Evolutionary conservation across 2,329 filamentous ascomycete genomes (phyloP).

Genomic region (Daldinia sp.): DNA sequence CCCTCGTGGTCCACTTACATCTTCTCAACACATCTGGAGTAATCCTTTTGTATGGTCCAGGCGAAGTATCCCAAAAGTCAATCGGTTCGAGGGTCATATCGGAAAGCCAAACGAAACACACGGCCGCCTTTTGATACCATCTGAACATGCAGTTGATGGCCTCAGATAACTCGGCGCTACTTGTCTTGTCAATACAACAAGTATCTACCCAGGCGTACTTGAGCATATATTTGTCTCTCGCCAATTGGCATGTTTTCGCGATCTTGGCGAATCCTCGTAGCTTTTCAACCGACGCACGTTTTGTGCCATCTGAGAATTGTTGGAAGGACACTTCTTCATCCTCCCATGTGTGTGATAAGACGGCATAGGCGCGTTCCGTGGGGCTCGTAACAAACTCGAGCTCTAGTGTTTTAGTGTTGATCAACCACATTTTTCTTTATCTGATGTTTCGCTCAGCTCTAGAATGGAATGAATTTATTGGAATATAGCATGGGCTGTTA

Average conservation of each 20-base stretch:
- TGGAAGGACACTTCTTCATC: slow-evolving; percentile 29
- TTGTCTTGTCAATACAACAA: slow-evolving; percentile 40
- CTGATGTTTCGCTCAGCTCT: background rate
- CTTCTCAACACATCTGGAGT: background rate
- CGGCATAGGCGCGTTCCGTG: slow-evolving; percentile 20
- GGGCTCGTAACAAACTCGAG: slow-evolving; percentile 24
- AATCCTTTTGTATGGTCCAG: background rate
- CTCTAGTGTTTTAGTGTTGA: slow-evolving; percentile 23
- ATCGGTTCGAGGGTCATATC: slow-evolving; percentile 23
- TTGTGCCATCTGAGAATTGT: slow-evolving; percentile 11
- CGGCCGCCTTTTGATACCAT: slow-evolving; percentile 33
- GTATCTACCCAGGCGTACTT: slow-evolving; percentile 38
- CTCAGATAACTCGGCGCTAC: slow-evolving; percentile 17
- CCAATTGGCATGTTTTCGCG: slow-evolving; percentile 21
- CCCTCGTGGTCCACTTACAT: slow-evolving; percentile 29
- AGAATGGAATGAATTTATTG: background rate
- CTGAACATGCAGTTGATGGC: slow-evolving; percentile 40
- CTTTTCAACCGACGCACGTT: background rate
- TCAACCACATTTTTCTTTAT: slow-evolving; percentile 27
- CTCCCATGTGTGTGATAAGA: slow-evolving; percentile 37
- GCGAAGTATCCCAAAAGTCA: background rate
- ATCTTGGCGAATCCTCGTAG: slow-evolving; percentile 30
- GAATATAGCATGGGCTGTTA: background rate
- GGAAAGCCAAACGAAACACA: slow-evolving; percentile 36
- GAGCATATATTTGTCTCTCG: slow-evolving; percentile 6